A percentile compares a stretch with the other conserved stretches of the same genome.
These are phyloP conservation scores for Guadua angustifolia DNA, from an alignment of 176 grass and related monocot genomes.

Conservation along the genomic window DNA sequence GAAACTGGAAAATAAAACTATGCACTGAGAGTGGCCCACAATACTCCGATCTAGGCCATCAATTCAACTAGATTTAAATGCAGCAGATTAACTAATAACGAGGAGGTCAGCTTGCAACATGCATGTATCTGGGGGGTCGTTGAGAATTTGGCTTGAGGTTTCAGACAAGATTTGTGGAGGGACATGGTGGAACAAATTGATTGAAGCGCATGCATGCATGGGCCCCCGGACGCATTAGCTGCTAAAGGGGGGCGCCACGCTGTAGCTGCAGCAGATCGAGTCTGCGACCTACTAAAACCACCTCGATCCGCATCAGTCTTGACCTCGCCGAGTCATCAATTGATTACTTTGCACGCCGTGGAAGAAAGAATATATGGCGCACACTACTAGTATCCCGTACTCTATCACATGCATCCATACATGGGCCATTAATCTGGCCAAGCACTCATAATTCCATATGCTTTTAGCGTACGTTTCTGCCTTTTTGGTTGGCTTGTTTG, in stretches of 20 bases:
- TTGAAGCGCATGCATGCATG: neutral
- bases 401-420: neutral
- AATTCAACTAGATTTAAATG: neutral
- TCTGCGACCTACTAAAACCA: constrained; percentile 20
- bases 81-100: neutral
- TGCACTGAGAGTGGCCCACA: too few relatives aligned
- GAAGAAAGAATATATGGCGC: neutral
- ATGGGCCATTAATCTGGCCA: neutral
- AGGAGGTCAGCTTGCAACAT: neutral
- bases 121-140: neutral
- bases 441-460: neutral
- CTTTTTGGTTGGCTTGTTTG: constrained; percentile 39
- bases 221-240: neutral
- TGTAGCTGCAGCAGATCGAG: constrained; percentile 4
- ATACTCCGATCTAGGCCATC: neutral
- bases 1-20: too few relatives aligned
- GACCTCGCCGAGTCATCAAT: constrained; percentile 14
- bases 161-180: neutral
- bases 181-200: neutral
- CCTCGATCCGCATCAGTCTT: constrained; percentile 28
- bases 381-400: neutral
- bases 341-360: neutral
- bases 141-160: neutral
- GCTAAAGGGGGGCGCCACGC: too few relatives aligned
- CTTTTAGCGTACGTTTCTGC: constrained; percentile 43